Conservation (phyloP, 139 green algal genomes). For the Coccomyxa sp. region DNA sequence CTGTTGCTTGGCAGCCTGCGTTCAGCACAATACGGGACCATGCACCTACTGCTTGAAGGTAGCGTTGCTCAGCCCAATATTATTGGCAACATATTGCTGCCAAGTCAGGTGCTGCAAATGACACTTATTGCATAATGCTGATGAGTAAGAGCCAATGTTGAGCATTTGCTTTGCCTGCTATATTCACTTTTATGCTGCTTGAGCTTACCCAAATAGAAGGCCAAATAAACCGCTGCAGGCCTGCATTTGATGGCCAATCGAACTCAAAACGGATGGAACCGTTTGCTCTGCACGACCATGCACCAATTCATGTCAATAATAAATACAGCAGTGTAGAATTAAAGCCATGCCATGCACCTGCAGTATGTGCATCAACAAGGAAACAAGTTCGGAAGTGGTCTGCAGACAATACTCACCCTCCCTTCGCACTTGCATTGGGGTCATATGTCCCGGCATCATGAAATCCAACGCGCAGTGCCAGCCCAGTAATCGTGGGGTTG, state of each 20-base stretch:
- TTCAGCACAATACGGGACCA: not conserved
- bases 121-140: too few species aligned
- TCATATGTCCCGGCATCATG: not conserved
- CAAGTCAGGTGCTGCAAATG: too few species aligned
- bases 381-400: not conserved
- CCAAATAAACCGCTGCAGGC: slow-evolving; percentile 1
- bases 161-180: too few species aligned
- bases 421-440: not conserved
- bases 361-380: not conserved
- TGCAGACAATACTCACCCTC: not conserved
- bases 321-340: not conserved
- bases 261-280: slow-evolving; percentile 5
- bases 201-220: not conserved
- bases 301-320: not conserved
- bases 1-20: slow-evolving; percentile 1
- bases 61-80: too few species aligned
- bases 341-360: not conserved
- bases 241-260: not conserved
- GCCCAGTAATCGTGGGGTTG: slow-evolving; percentile 1
- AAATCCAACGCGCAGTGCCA: not conserved
- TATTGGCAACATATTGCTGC: too few species aligned
- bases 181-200: too few species aligned
- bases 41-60: too few species aligned
- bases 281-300: not conserved
- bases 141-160: too few species aligned